Conservation (phyloP, 2,329 filamentous ascomycete species). For the Aspergillus terreus region DNA sequence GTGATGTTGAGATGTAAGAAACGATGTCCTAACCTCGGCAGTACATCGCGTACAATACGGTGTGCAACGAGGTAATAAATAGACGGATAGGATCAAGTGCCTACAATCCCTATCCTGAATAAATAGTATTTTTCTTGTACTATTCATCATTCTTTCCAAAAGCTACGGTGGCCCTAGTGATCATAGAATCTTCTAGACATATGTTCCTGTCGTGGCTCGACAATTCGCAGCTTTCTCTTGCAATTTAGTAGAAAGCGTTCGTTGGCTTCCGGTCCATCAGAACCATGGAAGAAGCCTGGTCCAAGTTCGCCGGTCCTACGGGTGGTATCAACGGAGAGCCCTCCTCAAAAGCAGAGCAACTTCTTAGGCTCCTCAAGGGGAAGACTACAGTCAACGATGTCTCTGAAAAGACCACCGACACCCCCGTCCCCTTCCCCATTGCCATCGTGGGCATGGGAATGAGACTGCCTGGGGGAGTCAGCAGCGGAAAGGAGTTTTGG, state of each 20-base stretch:
- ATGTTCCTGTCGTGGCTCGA: too few species aligned
- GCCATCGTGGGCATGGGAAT: conserved; percentile 24
- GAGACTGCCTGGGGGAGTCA: conserved; percentile 19
- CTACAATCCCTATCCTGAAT: too few species aligned
- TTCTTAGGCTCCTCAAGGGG: background rate
- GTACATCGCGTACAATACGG: too few species aligned
- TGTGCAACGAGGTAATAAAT: too few species aligned
- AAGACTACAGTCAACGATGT: background rate
- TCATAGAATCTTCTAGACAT: too few species aligned
- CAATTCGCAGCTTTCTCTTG: too few species aligned
- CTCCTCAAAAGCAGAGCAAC: background rate
- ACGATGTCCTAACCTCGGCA: too few species aligned
- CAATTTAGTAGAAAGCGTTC: background rate
- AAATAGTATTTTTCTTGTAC: too few species aligned
- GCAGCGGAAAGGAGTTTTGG: conserved; percentile 17
- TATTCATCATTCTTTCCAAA: too few species aligned
- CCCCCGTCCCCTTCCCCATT: conserved; percentile 10
- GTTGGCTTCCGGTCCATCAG: background rate
- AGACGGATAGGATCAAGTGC: too few species aligned
- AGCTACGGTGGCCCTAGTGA: too few species aligned
- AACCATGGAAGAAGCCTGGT: background rate
- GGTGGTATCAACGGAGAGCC: background rate
- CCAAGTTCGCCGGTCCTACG: background rate
- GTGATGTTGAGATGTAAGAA: too few species aligned
- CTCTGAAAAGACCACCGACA: background rate